Conservation (phyloP, 441 rosid species). For the Lagerstroemia fauriei region DNA sequence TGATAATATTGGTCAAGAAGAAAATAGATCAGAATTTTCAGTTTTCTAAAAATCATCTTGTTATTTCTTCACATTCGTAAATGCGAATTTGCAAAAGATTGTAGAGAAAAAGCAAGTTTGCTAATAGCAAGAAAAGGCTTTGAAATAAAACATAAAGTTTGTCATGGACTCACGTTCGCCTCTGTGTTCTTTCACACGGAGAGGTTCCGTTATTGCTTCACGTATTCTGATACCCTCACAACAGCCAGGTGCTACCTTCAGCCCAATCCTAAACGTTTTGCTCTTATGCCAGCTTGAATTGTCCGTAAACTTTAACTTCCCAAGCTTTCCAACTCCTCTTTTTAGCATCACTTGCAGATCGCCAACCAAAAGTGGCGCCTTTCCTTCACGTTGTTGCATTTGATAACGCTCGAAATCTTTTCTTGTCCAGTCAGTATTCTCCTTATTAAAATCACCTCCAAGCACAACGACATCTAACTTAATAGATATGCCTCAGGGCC, state of each 20-base stretch:
- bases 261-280: constrained; percentile 87
- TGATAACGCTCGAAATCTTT: constrained; percentile 89
- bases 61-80: not conserved
- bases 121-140: not conserved
- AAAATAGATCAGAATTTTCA: not conserved
- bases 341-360: constrained; percentile 84
- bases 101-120: no score
- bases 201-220: constrained; percentile 96
- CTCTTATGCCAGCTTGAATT: constrained; percentile 99
- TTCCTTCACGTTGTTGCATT: constrained; percentile 90
- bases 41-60: not conserved
- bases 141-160: not conserved
- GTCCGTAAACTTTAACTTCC: constrained; percentile 87
- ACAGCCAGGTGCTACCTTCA: constrained; percentile 68
- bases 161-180: constrained; percentile 77
- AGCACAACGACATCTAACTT: constrained; percentile 86
- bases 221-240: constrained; percentile 73
- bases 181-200: constrained; percentile 89
- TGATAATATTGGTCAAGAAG: not conserved
- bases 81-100: not conserved
- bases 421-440: constrained; percentile 80
- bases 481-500: constrained; percentile 77
- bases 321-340: constrained; percentile 89
- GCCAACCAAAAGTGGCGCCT: constrained; percentile 84
- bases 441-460: constrained; percentile 89